phyloP scores from a whole-genome alignment of 2,329 filamentous ascomycete genomes.

The Emergomyces orientalis region DNA sequence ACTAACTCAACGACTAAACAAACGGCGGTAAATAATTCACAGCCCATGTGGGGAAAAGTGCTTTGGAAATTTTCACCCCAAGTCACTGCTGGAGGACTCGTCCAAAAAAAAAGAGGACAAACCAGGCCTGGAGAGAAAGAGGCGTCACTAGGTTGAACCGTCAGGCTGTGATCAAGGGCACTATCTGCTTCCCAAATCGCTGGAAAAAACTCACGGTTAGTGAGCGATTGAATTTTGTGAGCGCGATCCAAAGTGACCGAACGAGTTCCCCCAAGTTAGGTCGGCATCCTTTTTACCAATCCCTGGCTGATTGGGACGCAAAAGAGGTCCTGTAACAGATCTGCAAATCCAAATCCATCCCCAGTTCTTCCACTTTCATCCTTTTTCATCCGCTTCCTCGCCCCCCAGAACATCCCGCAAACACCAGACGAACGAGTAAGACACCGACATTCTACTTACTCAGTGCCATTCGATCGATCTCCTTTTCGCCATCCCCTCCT shows the following conservation, averaged over 20 bases:
- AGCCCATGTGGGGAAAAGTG: background rate
- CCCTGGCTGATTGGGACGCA: slow-evolving; percentile 3
- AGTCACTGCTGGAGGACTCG: background rate
- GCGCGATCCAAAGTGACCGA: background rate
- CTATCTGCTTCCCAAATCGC: background rate
- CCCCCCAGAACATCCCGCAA: background rate
- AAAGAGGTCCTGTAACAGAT: background rate
- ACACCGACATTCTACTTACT: slow-evolving; percentile 10
- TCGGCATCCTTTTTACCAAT: background rate
- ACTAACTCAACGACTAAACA: background rate
- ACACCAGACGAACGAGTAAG: background rate
- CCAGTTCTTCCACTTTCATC: too few species aligned
- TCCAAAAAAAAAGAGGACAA: background rate
- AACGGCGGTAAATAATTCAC: slow-evolving; percentile 6
- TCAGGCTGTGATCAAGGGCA: background rate
- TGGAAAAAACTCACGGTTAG: background rate
- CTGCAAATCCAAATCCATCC: too few species aligned
- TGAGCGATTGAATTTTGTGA: background rate
- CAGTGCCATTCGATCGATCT: background rate
- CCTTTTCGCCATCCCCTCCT: background rate
- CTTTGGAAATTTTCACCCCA: background rate
- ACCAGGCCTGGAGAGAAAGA: background rate
- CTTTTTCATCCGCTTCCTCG: too few species aligned
- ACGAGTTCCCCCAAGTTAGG: background rate
- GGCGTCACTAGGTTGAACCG: background rate